phyloP scores from a whole-genome alignment of 176 grass and related monocot species.

The Avena sativa region DNA sequence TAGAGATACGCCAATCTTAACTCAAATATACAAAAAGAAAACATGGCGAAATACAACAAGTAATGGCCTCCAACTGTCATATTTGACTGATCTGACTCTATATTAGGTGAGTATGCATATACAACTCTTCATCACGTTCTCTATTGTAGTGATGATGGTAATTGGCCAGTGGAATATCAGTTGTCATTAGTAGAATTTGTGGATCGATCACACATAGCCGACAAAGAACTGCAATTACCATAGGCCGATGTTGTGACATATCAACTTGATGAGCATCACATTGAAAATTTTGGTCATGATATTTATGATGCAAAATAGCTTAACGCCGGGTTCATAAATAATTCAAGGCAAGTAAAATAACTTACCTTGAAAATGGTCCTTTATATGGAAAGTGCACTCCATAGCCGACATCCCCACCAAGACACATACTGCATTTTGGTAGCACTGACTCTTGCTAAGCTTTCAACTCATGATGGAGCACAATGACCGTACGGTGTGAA shows the following conservation, averaged over 20 bases:
- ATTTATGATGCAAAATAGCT: conserved; percentile 29
- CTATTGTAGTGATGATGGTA: not conserved
- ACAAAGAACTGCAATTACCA: conserved; percentile 39
- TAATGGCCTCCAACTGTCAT: conserved; percentile 32
- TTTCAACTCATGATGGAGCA: conserved; percentile 41
- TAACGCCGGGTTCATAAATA: not conserved
- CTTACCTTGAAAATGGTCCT: conserved; percentile 43
- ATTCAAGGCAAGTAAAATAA: conserved; percentile 25
- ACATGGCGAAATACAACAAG: not conserved
- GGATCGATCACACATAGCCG: conserved; percentile 39
- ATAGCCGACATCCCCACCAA: conserved; percentile 13
- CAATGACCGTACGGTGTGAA: conserved; percentile 42
- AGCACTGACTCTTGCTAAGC: conserved; percentile 6
- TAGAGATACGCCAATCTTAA: no score
- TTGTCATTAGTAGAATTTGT: conserved; percentile 24
- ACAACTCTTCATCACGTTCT: conserved; percentile 29
- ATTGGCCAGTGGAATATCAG: not conserved
- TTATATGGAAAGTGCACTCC: conserved; percentile 36
- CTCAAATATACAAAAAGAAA: no score
- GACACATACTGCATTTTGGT: conserved; percentile 33
- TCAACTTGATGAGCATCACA: conserved; percentile 41
- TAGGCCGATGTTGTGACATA: conserved; percentile 48
- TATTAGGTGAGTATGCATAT: conserved; percentile 4
- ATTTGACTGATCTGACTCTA: conserved; percentile 46
- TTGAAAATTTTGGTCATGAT: conserved; percentile 35